Evolutionary conservation across 805 yeast species (phyloP), one percentile per base, ranked within the genome.

Genomic region (Teunomyces stri): DNA sequence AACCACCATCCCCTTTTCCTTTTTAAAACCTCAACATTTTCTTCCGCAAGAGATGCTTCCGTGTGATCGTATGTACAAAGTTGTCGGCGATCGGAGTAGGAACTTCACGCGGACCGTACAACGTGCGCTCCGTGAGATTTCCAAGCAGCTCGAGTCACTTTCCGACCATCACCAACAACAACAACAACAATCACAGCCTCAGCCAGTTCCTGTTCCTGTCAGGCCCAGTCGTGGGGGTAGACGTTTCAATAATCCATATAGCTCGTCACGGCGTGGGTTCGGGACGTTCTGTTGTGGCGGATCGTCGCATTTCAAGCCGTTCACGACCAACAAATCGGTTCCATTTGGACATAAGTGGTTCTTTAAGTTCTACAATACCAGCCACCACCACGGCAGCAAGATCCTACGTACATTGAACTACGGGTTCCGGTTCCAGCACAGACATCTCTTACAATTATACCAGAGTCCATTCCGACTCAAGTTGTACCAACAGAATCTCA

Each of bases 91-190:
- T 22, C 28, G 40, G 29, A 67, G 80, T 12, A 67, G 75, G 43
- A 72, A 68, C 54, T 69, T 81, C 16, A 74, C 79, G 30, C 65
- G 72, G 51, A 76, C 75, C 47, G 64, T 76, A 49, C 72, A 75
- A 48, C 72, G 72, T 56, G 71, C 74, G 30, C 64, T 79, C 16
- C 76, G 76, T 49, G 82, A 79, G 51, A 63, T 79, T 45, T 35
- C 48, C 9, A 72, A 73, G 57, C 70, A 74, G 25, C 66, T 79
- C 21, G 75, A 76, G 52, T 82, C 79, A 49, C 64, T 79, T 46
- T 70, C 73, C 30, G 72, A 70, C 53, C 64, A 54, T 28, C 49
- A 66, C 31, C 53, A 59, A 25, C 51, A 59, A 13, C 51, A 59
- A n/a, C 51, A 52, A 2, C 52, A 21, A 21, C 6, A 53, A 10